Evolutionary conservation across 1,284 basidiomycete species (phyloP), one percentile per base, ranked within the genome.

Genomic region (Heterobasidion occidentale): DNA sequence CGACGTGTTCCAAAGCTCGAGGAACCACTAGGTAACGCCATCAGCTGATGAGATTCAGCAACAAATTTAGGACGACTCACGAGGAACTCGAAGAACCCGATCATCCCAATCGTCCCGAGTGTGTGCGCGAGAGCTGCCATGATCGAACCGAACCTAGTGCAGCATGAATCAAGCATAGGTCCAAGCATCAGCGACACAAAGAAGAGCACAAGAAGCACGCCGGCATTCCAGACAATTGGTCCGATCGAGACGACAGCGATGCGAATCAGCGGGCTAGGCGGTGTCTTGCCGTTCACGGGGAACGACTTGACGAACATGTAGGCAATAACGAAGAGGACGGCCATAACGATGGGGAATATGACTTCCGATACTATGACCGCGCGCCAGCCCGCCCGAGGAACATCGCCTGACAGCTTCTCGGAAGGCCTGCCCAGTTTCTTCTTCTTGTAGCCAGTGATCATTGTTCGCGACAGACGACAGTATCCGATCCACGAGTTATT

Each of bases 401-500:
- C 86, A 68, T 98, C 94, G 56, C 87, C 88, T 14, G 93, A 94
- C 34, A 97, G 78, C 72, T 96, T 96, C 72, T 97, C 94, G 0
- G 94, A 96, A 7, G 94, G 94, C 64, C 93, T 87, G 12, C 94
- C 94, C 1, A 98, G 81, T 64, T 86, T 85, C 81, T 98, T 96
- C 77, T 92, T 92, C 82, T 97, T 98, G 84, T 94, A 97, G 42
- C 94, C 94, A 48, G 94, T 98, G 68, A 98, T 94, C 81, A 93
- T 89, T 9, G 94, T 98, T 59, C 94, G 83, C 36, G 92, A 93
- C 56, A 98, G 76, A 58, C 94, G 90, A 70, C 94, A 98, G 73
- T 97, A 98, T 0, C 94, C 94, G 61, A 97, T 95, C 94, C 94
- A 98, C 5, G 94, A 96, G 72, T 96, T 98, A 67, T 84, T 90